Evolutionary conservation across 2,329 filamentous ascomycete genomes (phyloP), one percentile per base, ranked within the genome.

Genomic region (Trichoderma simmonsii): DNA sequence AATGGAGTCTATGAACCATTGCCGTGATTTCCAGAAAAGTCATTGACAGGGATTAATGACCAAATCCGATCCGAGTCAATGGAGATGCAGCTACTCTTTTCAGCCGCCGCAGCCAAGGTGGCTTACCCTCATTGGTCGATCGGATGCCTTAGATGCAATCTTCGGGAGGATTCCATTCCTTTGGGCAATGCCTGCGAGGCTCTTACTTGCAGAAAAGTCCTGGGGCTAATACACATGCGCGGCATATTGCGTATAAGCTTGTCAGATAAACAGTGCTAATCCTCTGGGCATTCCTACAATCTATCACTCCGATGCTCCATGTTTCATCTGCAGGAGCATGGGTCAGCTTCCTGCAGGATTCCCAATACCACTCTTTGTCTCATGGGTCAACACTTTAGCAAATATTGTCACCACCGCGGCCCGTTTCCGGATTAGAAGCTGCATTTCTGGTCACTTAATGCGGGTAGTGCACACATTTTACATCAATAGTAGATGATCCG

Each of bases 121-220:
- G 39, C 26, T n/a, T 56, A 14, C 21, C 26, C 43, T 57, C 24
- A 71, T 71, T 71, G 68, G 68, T 24, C 32, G 43, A 57, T 65
- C 32, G 24, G 34, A 66, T 51, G 30, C 43, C 61, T 36, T 48
- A 66, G 61, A 71, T 34, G 60, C 68, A 65, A 64, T 57, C 36
- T 30, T 59, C 34, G 57, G 66, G 57, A 61, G 24, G 56, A 61
- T 34, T 28, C 56, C 59, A 24, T 64, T 64, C 71, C 51, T 72
- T 72, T 72, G 30, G 71, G 71, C 60, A 72, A 72, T 70, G 21
- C n/a, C 59, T 39, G 71, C 71, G 71, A 72, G 65, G 11, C 56
- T 72, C 56, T 65, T 54, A 61, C 59, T 68, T 59, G 57, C 48
- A 63, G 30, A 70, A 48, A 39, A 36, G 4, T 24, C 21, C 32